These are phyloP conservation scores for Lanmaoa rubissima DNA, from an alignment of 768 basidiomycete genomes.

Conservation along the genomic window DNA sequence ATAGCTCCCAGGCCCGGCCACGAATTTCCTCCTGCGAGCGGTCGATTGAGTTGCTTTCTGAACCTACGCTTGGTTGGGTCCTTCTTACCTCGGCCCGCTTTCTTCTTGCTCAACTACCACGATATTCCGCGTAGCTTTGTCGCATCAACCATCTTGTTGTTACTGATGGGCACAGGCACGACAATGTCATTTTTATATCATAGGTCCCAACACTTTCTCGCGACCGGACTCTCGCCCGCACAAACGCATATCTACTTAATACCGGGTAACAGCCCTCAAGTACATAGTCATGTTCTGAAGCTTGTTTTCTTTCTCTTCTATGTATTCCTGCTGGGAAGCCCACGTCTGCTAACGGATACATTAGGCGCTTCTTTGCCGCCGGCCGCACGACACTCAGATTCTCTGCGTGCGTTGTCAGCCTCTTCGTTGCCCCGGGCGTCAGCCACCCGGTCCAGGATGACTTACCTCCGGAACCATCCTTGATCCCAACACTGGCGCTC, in stretches of 20 bases:
- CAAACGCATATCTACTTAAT: background rate
- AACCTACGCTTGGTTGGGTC: background rate
- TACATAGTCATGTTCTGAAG: too few relatives aligned
- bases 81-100: background rate
- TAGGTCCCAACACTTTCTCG: background rate
- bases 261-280: background rate
- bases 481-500: too few relatives aligned
- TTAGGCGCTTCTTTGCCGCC: too few relatives aligned
- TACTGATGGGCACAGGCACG: background rate
- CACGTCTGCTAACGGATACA: too few relatives aligned
- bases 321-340: too few relatives aligned
- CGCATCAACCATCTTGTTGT: background rate
- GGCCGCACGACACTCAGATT: background rate
- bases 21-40: background rate
- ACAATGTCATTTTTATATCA: background rate
- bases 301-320: background rate
- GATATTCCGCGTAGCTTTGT: background rate
- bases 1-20: too few relatives aligned
- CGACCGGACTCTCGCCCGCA: background rate
- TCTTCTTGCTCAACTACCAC: background rate
- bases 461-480: background rate
- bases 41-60: background rate
- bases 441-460: conserved; percentile 1
- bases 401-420: conserved; percentile 9
- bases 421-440: background rate